Base-by-base conservation (phyloP, 2,329 filamentous ascomycete species). In the Dactylellina haptotyla region DNA sequence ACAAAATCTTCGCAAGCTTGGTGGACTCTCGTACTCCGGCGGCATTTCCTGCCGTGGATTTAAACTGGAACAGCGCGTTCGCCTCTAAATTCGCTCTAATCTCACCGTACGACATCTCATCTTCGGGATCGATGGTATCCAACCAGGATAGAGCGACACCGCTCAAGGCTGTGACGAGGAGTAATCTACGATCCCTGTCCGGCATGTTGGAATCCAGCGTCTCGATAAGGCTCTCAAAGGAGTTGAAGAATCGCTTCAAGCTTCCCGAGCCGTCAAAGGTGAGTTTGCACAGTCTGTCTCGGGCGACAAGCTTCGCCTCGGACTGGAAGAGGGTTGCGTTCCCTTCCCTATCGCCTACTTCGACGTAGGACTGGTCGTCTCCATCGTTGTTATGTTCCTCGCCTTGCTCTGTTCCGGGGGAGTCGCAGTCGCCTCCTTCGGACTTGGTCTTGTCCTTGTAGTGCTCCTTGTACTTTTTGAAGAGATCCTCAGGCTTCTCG, bases 381-480 rank as follows among this genome's bases (percentile, higher is more conserved):
- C 53, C 58, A 2, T 70, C 57, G 28, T 54, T 34, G 18, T 54
- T 30, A n/a, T 54, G n/a, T 20, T 26, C 18, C 20, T 71, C 66
- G 9, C 53, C 58, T 10, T 70, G 23, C 16, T 53, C 41, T 25
- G 34, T 57, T 3, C 16, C 14, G 8, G 66, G 50, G 16, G 64
- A 53, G 1, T 58, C 41, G 28, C 50, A 26, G 14, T 16, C 37
- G 8, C 39, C 50, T 54, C 20, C 9, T 32, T 58, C 48, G 59
- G 51, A 5, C 54, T 59, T 18, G 50, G 4, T 4, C 12, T 45
- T 58, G 16, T 64, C 57, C 26, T 63, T 58, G 28, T 41, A 64
- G 75, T 76, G 75, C 66, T 81, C 78, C 26, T 82, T 84, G 81
- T 97, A 97, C 72, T 91, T 88, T 18, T 84, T 82, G 90, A 92